A percentile compares a stretch with the other conserved stretches of the same genome.
Evolutionary conservation across 2,329 filamentous ascomycete genomes (phyloP).

Genomic region (Arthrobotrys musiformis): DNA sequence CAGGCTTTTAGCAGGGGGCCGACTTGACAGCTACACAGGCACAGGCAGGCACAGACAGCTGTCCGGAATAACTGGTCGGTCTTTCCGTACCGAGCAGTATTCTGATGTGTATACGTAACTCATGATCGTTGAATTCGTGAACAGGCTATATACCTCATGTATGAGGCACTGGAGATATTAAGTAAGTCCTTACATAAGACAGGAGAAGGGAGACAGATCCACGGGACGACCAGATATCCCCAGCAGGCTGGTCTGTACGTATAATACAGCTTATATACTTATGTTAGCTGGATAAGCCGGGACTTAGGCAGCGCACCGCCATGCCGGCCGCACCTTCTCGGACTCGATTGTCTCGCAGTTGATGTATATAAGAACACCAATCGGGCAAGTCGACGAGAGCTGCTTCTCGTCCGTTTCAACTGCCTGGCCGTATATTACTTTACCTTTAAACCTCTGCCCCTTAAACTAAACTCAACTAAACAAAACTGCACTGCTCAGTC

Average conservation of each 20-base stretch:
- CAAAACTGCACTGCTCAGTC: too few species aligned
- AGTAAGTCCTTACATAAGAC: not conserved
- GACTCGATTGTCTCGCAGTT: too few species aligned
- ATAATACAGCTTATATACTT: too few species aligned
- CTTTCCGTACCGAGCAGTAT: slow-evolving; percentile 31
- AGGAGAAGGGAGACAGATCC: not conserved
- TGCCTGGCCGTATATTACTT: slow-evolving; percentile 8
- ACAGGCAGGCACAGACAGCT: too few species aligned
- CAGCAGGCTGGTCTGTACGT: not conserved
- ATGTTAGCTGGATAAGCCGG: too few species aligned
- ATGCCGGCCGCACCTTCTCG: not conserved
- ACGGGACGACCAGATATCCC: slow-evolving; percentile 4
- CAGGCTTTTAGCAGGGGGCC: too few species aligned
- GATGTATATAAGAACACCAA: too few species aligned
- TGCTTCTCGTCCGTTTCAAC: slow-evolving; percentile 25
- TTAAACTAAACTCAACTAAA: too few species aligned
- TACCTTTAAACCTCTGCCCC: too few species aligned
- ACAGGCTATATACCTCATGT: slow-evolving; percentile 1
- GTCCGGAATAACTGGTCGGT: slow-evolving; percentile 51
- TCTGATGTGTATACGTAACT: not conserved
- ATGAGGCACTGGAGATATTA: not conserved
- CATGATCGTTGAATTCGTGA: not conserved
- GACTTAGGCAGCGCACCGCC: too few species aligned
- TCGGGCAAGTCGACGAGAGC: slow-evolving; percentile 50
- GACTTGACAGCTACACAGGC: too few species aligned